These are phyloP conservation scores for Inonotus obliquus DNA, from an alignment of 1,284 basidiomycete species.

Conservation along the genomic window DNA sequence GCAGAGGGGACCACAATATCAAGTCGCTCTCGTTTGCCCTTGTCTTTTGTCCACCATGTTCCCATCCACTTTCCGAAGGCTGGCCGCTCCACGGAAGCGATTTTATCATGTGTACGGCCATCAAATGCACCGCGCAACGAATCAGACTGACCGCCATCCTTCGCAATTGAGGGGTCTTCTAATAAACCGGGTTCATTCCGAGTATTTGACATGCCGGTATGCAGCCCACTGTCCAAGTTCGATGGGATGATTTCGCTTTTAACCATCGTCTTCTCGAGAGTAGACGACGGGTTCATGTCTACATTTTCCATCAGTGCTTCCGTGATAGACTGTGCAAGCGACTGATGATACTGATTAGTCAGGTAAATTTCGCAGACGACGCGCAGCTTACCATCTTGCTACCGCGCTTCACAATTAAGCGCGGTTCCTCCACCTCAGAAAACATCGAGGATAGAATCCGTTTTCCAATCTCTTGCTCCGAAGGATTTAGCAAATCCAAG, in stretches of 20 bases:
- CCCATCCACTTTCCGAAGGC: slow-evolving; percentile 67
- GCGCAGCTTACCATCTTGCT: slow-evolving; percentile 34
- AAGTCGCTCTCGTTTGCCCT: slow-evolving; percentile 24
- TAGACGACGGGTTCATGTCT: not conserved
- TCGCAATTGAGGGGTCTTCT: not conserved
- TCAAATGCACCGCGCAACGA: slow-evolving; percentile 4
- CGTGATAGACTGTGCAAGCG: slow-evolving; percentile 48
- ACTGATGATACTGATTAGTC: slow-evolving; percentile 8
- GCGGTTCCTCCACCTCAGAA: slow-evolving; percentile 47
- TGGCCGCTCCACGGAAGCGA: slow-evolving; percentile 27
- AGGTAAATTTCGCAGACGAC: slow-evolving; percentile 36
- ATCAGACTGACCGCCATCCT: slow-evolving; percentile 9
- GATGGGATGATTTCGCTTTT: not conserved
- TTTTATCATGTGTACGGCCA: slow-evolving; percentile 11
- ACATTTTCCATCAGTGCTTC: slow-evolving; percentile 30
- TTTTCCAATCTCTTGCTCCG: slow-evolving; percentile 58
- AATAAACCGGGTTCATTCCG: not conserved
- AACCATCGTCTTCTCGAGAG: not conserved
- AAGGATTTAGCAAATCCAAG: slow-evolving; percentile 50
- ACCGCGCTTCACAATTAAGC: slow-evolving; percentile 47
- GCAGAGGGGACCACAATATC: not conserved
- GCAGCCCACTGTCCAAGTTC: not conserved
- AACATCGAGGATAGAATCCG: slow-evolving; percentile 66
- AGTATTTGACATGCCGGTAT: not conserved
- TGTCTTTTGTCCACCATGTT: slow-evolving; percentile 50